Conservation (phyloP, 148 eudicot species). For the Talinum fruticosum region DNA sequence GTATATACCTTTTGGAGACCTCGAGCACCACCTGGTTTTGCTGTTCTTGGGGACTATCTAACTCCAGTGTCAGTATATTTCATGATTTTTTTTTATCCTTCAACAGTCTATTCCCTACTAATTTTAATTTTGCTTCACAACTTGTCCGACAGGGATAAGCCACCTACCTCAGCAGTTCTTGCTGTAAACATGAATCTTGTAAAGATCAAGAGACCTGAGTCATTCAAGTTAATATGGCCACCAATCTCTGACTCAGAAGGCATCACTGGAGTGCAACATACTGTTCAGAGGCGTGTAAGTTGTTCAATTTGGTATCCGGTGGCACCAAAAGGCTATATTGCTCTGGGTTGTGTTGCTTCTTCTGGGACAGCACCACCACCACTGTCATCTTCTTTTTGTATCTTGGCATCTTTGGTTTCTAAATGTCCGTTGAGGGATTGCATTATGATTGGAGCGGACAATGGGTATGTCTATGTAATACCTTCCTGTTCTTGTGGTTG, state of each 20-base stretch:
- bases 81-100: background rate
- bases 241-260: constrained; percentile 36
- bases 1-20: constrained; percentile 92
- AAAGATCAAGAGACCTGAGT: constrained; percentile 75
- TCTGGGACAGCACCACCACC: constrained; percentile 63
- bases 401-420: constrained; percentile 71
- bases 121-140: background rate
- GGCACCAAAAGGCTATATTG: constrained; percentile 88
- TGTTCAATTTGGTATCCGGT: constrained; percentile 93
- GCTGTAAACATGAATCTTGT: constrained; percentile 87
- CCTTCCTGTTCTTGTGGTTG: constrained; percentile 3
- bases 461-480: constrained; percentile 45
- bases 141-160: constrained; percentile 64
- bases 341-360: constrained; percentile 98
- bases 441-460: constrained; percentile 41
- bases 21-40: constrained; percentile 97
- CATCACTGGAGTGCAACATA: constrained; percentile 8
- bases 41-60: constrained; percentile 89
- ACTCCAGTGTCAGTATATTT: constrained; percentile 70
- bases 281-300: constrained; percentile 20
- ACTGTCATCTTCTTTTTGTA: constrained; percentile 71
- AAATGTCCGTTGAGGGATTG: constrained; percentile 82
- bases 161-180: constrained; percentile 88
- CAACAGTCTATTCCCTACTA: background rate
- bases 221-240: constrained; percentile 82